Conservation (phyloP, 2,329 filamentous ascomycete species). For the Aureobasidium sp. region DNA sequence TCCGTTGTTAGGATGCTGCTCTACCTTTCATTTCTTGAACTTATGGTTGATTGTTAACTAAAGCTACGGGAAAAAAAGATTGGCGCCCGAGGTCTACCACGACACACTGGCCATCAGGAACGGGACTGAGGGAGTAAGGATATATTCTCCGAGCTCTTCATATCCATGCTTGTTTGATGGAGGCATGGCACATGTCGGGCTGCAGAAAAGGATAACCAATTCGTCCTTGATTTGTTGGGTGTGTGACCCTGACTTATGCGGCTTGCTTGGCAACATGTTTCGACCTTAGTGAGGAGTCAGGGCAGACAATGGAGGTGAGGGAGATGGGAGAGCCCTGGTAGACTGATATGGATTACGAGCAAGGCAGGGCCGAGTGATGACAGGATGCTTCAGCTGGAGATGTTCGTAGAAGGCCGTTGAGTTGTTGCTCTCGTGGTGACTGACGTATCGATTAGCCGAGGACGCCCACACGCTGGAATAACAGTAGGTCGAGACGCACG, state of each 20-base stretch:
- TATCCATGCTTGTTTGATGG: neutral
- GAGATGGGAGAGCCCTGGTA: neutral
- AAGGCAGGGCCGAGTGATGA: too few species aligned
- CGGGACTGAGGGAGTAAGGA: too few species aligned
- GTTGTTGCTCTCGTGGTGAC: neutral
- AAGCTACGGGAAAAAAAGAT: neutral
- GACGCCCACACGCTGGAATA: conserved; percentile 8
- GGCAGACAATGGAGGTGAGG: neutral
- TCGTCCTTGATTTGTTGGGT: neutral
- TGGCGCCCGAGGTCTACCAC: neutral
- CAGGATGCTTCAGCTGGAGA: too few species aligned
- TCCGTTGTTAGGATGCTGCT: too few species aligned
- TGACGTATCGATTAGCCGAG: conserved; percentile 12
- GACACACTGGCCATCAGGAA: too few species aligned
- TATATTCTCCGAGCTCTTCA: neutral
- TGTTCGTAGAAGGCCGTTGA: too few species aligned
- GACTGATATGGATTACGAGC: too few species aligned
- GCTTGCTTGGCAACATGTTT: neutral
- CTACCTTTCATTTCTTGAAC: neutral
- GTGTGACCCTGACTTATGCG: neutral
- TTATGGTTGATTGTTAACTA: neutral
- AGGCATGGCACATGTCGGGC: neutral
- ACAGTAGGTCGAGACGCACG: neutral
- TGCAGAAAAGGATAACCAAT: too few species aligned
- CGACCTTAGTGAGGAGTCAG: neutral